Evolutionary conservation across 768 basidiomycete genomes (phyloP).

Genomic region (Leccinellum albellum): DNA sequence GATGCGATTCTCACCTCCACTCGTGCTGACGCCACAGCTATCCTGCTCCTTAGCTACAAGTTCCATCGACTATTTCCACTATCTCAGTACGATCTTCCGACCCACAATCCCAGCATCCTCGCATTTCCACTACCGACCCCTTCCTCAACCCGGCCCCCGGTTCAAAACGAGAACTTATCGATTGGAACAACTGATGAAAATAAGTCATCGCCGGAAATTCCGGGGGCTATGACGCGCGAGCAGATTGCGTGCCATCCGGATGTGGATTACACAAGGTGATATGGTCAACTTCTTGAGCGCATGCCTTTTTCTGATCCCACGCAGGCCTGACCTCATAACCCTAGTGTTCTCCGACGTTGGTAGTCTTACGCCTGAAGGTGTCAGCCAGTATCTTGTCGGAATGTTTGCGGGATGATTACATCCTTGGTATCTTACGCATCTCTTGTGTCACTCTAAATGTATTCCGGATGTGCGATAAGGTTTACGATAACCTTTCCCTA

Average conservation of each 20-base stretch:
- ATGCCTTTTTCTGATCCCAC: constrained; percentile 23
- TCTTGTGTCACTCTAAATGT: not conserved
- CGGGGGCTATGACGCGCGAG: constrained; percentile 63
- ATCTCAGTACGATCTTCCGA: constrained; percentile 86
- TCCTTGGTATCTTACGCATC: constrained; percentile 7
- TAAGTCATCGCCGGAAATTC: not conserved
- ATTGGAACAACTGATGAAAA: constrained; percentile 2
- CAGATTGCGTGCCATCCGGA: constrained; percentile 81
- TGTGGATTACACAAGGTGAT: constrained; percentile 90
- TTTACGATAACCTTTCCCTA: constrained; percentile 36
- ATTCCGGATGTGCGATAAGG: constrained; percentile 26
- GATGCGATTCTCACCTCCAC: constrained; percentile 18
- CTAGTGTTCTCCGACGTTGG: constrained; percentile 95
- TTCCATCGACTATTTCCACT: constrained; percentile 94
- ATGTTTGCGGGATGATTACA: constrained; percentile 74
- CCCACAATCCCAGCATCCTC: constrained; percentile 70
- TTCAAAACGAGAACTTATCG: constrained; percentile 3
- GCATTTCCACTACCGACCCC: constrained; percentile 51
- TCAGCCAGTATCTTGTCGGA: constrained; percentile 92
- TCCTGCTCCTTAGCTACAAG: constrained; percentile 64
- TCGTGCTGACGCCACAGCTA: constrained; percentile 21
- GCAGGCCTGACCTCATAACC: constrained; percentile 86
- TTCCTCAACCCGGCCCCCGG: constrained; percentile 4
- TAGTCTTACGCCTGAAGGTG: constrained; percentile 86
- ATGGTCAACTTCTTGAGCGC: constrained; percentile 9